Percentiles rank a stretch among this genome's conserved stretches.
Conservation (phyloP, 192 early-diverging fungal genomes). For the Gonapodya prolifera region DNA sequence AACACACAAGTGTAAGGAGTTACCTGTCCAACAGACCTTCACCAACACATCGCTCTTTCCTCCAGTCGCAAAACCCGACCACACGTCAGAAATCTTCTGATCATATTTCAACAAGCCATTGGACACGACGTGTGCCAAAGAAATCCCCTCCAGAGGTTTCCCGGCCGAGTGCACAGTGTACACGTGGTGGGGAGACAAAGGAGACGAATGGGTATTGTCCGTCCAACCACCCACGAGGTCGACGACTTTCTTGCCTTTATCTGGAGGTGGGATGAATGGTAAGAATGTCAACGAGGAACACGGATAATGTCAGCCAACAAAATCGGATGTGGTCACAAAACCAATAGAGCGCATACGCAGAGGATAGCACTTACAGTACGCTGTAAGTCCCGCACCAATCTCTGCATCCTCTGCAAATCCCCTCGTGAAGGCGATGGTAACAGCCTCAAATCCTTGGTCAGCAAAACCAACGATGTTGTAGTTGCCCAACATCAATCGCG, state of each 20-base stretch:
- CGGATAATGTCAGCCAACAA: background rate
- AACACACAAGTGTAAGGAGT: background rate
- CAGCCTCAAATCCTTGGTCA: background rate
- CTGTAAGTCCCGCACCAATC: background rate
- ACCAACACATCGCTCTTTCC: constrained; percentile 3
- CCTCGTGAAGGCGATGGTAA: background rate
- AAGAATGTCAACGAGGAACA: background rate
- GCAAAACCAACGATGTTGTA: background rate
- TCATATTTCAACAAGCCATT: background rate
- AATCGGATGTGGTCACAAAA: background rate
- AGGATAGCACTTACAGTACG: background rate
- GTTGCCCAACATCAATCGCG: background rate
- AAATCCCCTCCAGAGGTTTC: background rate
- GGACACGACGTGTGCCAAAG: constrained; percentile 1
- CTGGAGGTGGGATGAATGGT: background rate
- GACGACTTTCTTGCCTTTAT: constrained; percentile 2
- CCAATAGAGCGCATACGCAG: no score
- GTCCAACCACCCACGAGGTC: constrained; percentile 4
- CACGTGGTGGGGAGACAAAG: background rate
- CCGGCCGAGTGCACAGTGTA: constrained; percentile 5
- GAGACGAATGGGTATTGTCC: background rate
- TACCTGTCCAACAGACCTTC: background rate
- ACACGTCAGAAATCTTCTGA: background rate
- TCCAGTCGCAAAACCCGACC: background rate
- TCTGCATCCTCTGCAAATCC: background rate